Base-by-base conservation (phyloP, 768 basidiomycete genomes). In the Pholiota molesta region DNA sequence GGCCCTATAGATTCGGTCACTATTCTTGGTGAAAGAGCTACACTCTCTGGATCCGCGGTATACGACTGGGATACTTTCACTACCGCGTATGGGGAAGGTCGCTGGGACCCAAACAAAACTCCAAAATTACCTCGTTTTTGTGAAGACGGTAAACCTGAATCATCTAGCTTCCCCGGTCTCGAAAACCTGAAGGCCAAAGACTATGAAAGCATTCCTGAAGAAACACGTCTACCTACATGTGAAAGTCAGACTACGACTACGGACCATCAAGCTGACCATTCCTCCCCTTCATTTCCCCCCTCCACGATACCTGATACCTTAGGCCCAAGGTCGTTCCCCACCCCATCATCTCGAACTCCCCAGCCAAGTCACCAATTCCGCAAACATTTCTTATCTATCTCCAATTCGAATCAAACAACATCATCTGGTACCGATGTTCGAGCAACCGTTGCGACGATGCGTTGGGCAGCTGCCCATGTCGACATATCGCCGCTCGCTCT, bases 401-500 rank as follows among this genome's bases (percentile, higher is more conserved):
- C 42, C 62, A 68, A 62, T 57, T 67, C 62, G 35, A 51, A 65
- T 52, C 71, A 69, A 37, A 61, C 72, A 8, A 31, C 69, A 2
- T 65, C 62, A 16, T 59, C 71, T 3, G 67, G 70, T 14, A 70
- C 75, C 2, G 87, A 91, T 37, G 78, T 84, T 1, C 84, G 86
- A 21, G 84, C 90, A 0, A 79, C 88, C 2, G 92, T 91, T 0
- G 93, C 94, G 0, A 88, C 93, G 1, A 86, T 95, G 77, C 90
- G 93, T 39, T 88, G 87, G 83, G 94, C 94, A n/a, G 92, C 88
- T 2, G 85, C 90, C 10, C 82, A 90, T 23, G 87, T 94, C 10
- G 87, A 92, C 66, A 86, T 98, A 58, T 89, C 93, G 0, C 95
- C 95, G 0, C 81, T 98, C 26, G 88, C 92, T 0, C 81, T 96